These are phyloP conservation scores for Arctostaphylos glauca DNA, from an alignment of 148 eudicot species.

Conservation along the genomic window DNA sequence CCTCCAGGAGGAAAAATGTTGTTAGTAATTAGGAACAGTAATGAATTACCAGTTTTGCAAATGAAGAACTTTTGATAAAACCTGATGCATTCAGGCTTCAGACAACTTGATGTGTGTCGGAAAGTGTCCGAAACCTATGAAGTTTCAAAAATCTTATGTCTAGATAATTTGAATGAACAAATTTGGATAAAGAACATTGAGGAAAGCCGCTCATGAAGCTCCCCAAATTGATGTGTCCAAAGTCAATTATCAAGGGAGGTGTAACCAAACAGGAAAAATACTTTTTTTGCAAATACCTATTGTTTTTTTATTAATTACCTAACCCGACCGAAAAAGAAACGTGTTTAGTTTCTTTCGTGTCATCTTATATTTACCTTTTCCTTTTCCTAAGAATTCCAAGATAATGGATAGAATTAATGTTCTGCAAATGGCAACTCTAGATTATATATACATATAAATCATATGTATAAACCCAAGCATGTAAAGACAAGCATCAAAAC, in stretches of 20 bases:
- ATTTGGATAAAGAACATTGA: not conserved
- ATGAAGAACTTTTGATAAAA: not conserved
- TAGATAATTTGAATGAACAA: not conserved
- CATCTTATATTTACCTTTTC: not conserved
- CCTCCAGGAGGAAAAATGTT: not conserved
- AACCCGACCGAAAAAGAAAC: not conserved
- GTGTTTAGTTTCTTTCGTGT: not conserved
- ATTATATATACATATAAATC: too few species aligned
- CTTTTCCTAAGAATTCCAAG: not conserved
- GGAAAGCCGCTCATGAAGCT: not conserved
- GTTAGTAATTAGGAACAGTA: not conserved
- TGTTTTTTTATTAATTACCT: not conserved
- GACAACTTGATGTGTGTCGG: not conserved
- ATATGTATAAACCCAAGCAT: not conserved
- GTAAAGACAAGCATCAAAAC: not conserved
- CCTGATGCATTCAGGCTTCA: not conserved
- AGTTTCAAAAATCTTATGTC: not conserved
- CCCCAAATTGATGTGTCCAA: not conserved
- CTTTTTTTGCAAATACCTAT: not conserved
- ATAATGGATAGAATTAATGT: not conserved
- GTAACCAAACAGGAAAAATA: not conserved
- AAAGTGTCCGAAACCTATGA: not conserved
- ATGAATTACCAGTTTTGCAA: not conserved
- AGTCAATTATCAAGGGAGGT: not conserved
- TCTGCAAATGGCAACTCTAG: conserved; percentile 3